Percentiles rank a stretch among this genome's conserved stretches.
Conservation (phyloP, 805 yeast genomes). For the Starmerella powellii region DNA sequence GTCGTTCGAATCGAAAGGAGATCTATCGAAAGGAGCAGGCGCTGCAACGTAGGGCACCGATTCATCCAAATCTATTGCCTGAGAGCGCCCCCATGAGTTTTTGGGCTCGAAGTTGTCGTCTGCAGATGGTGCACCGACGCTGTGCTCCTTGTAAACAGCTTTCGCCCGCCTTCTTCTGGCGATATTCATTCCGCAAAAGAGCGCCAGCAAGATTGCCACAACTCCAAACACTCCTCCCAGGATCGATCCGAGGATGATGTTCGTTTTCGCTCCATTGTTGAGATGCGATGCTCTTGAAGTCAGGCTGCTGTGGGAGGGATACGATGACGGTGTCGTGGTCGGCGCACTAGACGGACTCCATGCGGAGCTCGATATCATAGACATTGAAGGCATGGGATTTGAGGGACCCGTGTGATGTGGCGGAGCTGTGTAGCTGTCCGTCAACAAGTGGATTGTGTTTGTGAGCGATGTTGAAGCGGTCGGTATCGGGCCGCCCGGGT, state of each 20-base stretch:
- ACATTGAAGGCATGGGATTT: no score
- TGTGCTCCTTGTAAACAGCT: no score
- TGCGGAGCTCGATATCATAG: no score
- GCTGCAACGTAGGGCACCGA: not conserved
- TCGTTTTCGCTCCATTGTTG: not conserved
- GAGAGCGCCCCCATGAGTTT: not conserved
- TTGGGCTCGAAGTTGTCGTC: no score
- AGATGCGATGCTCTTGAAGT: not conserved
- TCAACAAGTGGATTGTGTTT: not conserved
- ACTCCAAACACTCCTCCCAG: constrained; percentile 16
- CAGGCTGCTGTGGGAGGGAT: not conserved
- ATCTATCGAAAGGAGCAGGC: not conserved
- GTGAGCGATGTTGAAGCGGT: not conserved
- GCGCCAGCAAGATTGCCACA: constrained; percentile 2
- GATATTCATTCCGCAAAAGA: constrained; percentile 5
- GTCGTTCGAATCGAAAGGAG: constrained; percentile 10
- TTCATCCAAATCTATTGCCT: not conserved
- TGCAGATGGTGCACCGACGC: no score
- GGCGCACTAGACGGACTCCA: no score
- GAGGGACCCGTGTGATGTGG: no score
- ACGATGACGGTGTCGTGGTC: no score
- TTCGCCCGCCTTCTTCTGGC: not conserved
- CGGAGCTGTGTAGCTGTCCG: not conserved
- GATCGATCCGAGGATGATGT: constrained; percentile 6
- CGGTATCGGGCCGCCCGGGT: not conserved